Base-by-base conservation (phyloP, 805 yeast genomes). In the Pichia nakasei region DNA sequence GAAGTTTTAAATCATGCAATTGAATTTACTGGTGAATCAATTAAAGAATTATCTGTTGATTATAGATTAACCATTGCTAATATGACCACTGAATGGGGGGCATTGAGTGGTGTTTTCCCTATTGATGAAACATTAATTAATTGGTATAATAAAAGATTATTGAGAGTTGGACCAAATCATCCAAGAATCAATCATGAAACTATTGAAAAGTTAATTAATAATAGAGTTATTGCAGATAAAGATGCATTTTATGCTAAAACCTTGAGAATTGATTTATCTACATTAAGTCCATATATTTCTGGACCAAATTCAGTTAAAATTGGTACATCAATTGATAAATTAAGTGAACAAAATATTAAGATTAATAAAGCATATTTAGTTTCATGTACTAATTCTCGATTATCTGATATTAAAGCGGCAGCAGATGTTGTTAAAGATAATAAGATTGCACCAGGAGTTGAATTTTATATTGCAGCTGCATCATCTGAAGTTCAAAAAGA, bases 31-130 rank as follows among this genome's bases (percentile, higher is more conserved):
- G 97, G 96, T 41, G 91, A 82, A 44, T 87, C 85, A 38, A 69
- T 88, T 34, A 67, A 73, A 29, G 70, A 74, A 49, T 66, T 87
- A 43, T 70, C 95, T 2, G 74, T 88, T 40, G 95, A 91, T 60
- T 82, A 83, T 59, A 75, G 96, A 65, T 69, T 89, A 50, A 91
- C 97, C 26, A 89, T 89, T 53, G 97, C 97, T 42, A 89, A 89
- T 59, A 85, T 87, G 96, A 91, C 97, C 34, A 89, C 97, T 22
- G 97, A 89, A 66, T 89, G 97, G 97, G 97, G 97, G 58, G 97
- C 97, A 1, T 70, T 93, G 9, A 84, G 96, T 6, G 99, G 99
- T 35, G 69, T 93, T 46, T 93, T 93, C 78, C 97, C 99, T n/a
- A 88, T 91, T 9, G 99, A 93, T 63, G 69, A 76, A 20, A 78